These are phyloP conservation scores for Fraxinus greggii DNA, from an alignment of 305 asterid species.

Conservation along the genomic window DNA sequence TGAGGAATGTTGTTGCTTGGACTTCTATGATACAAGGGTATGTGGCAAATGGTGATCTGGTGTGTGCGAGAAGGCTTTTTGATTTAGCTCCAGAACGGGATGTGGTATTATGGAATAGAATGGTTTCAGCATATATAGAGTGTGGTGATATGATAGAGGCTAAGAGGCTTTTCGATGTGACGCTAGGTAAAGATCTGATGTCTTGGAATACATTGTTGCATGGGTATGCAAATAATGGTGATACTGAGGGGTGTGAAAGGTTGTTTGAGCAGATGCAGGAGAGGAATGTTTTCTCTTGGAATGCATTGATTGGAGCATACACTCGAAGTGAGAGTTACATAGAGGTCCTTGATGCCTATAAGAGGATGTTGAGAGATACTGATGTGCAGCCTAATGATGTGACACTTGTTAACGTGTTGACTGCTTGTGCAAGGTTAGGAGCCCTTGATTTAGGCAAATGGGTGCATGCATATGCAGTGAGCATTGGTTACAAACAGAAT, in stretches of 20 bases:
- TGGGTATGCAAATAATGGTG: constrained; percentile 69
- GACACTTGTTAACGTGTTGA: constrained; percentile 59
- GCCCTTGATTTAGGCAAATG: constrained; percentile 69
- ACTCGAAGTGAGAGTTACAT: constrained; percentile 42
- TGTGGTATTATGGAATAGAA: constrained; percentile 70
- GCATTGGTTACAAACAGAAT: constrained; percentile 44
- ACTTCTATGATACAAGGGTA: constrained; percentile 74
- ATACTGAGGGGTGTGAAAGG: constrained; percentile 54
- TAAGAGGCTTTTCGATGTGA: constrained; percentile 55
- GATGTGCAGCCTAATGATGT: constrained; percentile 68
- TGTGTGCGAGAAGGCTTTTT: constrained; percentile 61
- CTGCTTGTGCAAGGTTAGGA: constrained; percentile 69
- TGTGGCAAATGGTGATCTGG: constrained; percentile 49
- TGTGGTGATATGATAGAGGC: constrained; percentile 66
- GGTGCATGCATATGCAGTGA: constrained; percentile 58
- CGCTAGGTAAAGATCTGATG: constrained; percentile 72
- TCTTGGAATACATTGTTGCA: constrained; percentile 73
- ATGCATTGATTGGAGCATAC: constrained; percentile 71
- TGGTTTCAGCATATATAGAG: constrained; percentile 56
- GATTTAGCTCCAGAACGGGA: constrained; percentile 81
- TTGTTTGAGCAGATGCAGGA: constrained; percentile 58
- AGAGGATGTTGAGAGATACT: constrained; percentile 53
- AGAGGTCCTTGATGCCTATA: constrained; percentile 53
- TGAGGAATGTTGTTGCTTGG: constrained; percentile 82
- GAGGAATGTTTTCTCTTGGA: constrained; percentile 79